A percentile compares a stretch with the other conserved stretches of the same genome.
These are phyloP conservation scores for Trypanosoma scelopori DNA, from an alignment of 208 protist species.

Conservation along the genomic window DNA sequence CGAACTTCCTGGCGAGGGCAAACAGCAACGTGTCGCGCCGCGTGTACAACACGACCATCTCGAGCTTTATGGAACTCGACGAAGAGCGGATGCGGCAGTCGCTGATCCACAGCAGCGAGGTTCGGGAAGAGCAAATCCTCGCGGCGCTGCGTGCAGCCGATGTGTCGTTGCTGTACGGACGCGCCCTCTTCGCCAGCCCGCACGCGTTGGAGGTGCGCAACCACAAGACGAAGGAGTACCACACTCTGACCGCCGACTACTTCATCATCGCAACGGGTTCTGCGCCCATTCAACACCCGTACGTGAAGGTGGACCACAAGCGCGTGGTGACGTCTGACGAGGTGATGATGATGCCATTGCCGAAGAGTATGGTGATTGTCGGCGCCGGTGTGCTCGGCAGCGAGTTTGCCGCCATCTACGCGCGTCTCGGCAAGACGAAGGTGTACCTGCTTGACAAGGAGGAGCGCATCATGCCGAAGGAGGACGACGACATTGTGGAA, in stretches of 20 bases:
- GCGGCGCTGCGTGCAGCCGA: conserved; percentile 42
- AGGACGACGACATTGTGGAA: conserved; percentile 67
- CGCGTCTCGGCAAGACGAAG: conserved; percentile 65
- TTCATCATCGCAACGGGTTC: conserved; percentile 82
- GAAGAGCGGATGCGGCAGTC: conserved; percentile 54
- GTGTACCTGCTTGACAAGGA: conserved; percentile 74
- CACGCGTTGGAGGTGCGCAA: conserved; percentile 56
- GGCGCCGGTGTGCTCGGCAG: conserved; percentile 73
- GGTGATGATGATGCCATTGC: conserved; percentile 67
- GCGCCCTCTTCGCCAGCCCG: conserved; percentile 56
- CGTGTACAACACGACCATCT: conserved; percentile 49
- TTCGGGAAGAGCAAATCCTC: conserved; percentile 52
- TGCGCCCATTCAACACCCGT: conserved; percentile 53
- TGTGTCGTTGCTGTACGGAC: conserved; percentile 54
- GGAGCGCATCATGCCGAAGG: conserved; percentile 57
- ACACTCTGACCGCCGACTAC: conserved; percentile 67
- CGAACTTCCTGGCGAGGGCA: conserved; percentile 44
- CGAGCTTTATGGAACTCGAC: conserved; percentile 49
- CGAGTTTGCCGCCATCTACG: conserved; percentile 79
- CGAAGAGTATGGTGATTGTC: conserved; percentile 72
- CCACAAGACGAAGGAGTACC: conserved; percentile 45
- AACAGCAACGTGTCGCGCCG: conserved; percentile 38
- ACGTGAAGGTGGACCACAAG: conserved; percentile 46
- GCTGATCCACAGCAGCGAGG: conserved; percentile 39
- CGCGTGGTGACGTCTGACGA: conserved; percentile 70